These are phyloP conservation scores for Monosporascus cannonballus DNA, from an alignment of 2,329 filamentous ascomycete species.

Conservation along the genomic window DNA sequence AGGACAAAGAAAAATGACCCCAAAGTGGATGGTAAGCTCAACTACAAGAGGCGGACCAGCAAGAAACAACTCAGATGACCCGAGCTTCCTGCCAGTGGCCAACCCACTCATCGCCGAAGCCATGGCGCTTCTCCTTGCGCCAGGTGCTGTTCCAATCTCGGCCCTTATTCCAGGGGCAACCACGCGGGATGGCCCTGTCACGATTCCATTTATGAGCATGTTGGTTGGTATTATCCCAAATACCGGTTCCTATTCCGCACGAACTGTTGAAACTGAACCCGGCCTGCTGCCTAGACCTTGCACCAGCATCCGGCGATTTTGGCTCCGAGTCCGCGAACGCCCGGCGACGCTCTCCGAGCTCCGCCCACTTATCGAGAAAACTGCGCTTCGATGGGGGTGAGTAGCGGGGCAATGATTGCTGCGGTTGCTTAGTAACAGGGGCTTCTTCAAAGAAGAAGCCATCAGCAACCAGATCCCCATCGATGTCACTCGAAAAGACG, in stretches of 20 bases:
- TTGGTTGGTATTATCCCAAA: constrained; percentile 37
- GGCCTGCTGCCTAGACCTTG: constrained; percentile 41
- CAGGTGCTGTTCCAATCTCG: constrained; percentile 52
- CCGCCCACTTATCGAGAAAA: constrained; percentile 78
- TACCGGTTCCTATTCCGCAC: constrained; percentile 29
- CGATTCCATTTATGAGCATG: constrained; percentile 34
- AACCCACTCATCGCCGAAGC: constrained; percentile 87
- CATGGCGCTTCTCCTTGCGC: constrained; percentile 56
- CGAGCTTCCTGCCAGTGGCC: constrained; percentile 72
- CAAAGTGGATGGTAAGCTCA: constrained; percentile 31
- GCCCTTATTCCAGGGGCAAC: constrained; percentile 51
- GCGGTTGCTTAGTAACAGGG: constrained; percentile 30
- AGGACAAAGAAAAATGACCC: constrained; percentile 14
- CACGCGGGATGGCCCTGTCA: constrained; percentile 39
- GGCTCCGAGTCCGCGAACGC: constrained; percentile 51
- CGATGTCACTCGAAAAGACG: constrained; percentile 42
- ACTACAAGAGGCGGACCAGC: constrained; percentile 54
- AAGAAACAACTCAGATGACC: constrained; percentile 20
- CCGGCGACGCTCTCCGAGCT: constrained; percentile 76
- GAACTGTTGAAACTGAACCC: constrained; percentile 32
- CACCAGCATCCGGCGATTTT: constrained; percentile 39
- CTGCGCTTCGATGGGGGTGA: constrained; percentile 61
- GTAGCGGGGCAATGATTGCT: constrained; percentile 42
- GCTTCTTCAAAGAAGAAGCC: constrained; percentile 70
- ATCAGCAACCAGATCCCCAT: constrained; percentile 61